Base-by-base conservation (phyloP, 75 land plant species). In the Selaginella tamariscina region DNA sequence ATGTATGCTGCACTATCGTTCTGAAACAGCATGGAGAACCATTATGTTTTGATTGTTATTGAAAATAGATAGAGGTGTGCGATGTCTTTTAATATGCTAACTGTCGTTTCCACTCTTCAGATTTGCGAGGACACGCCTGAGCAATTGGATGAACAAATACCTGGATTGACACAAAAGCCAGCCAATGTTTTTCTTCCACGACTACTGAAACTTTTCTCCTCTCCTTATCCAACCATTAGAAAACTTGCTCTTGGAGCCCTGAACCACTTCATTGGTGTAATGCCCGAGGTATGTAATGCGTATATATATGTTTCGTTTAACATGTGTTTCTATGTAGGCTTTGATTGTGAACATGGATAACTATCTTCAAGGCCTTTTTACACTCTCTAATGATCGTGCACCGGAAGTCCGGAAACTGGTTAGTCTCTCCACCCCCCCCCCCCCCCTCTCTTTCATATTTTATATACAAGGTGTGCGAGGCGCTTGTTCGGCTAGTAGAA, bases 391-490 rank as follows among this genome's bases (percentile, higher is more conserved):
- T 74, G 98, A 94, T 71, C 65, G 91, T 68, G 33, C 84, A 27
- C 60, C 91, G 28, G 98, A 94, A 56, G 96, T 94, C 21, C 79
- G 98, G 31, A 94, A 94, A 80, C 68, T 94, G 96, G 98, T 94
- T 60, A 71, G 26, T 15, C 5, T 13, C 23, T 54, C 29, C 32
- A 8, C 29, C 31, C 11, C 22, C 22, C 64, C 18, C 11, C 24
- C n/a, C n/a, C n/a, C n/a, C n/a, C n/a, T n/a, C n/a, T n/a, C n/a
- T n/a, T n/a, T n/a, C n/a, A n/a, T n/a, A n/a, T n/a, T 23, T 65
- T 20, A 54, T 11, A 2, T 73, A 27, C 29, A 49, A 94, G 98
- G 98, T 94, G 8, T 94, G 98, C 70, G 74, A 83, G 54, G 96
- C 96, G 13, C 74, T 88, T 68, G 96, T 87, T 66, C 91, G 83